phyloP scores from a whole-genome alignment of 2,329 filamentous ascomycete species.

The Apiospora marii region DNA sequence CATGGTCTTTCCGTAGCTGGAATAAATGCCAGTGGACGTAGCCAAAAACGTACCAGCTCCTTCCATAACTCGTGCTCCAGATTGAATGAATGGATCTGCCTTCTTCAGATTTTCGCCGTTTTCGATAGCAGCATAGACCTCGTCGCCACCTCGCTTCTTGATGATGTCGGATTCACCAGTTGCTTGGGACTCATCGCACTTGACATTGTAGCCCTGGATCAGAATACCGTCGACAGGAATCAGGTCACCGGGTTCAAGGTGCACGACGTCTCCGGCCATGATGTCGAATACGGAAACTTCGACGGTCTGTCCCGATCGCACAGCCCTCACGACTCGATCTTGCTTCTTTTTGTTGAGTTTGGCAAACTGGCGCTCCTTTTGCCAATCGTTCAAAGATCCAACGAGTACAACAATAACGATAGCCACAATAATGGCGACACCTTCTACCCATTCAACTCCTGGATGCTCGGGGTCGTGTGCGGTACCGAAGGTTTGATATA shows the following conservation, averaged over 20 bases:
- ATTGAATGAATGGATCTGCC: conserved; percentile 86
- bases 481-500: conserved; percentile 77
- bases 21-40: conserved; percentile 77
- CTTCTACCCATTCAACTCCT: conserved; percentile 80
- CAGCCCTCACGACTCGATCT: conserved; percentile 74
- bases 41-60: conserved; percentile 78
- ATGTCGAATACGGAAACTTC: conserved; percentile 76
- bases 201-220: conserved; percentile 76
- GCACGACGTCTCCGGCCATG: conserved; percentile 73
- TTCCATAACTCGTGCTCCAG: conserved; percentile 80
- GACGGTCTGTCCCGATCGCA: conserved; percentile 74
- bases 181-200: conserved; percentile 80
- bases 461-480: conserved; percentile 59
- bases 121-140: conserved; percentile 75
- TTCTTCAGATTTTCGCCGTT: conserved; percentile 72
- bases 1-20: conserved; percentile 78
- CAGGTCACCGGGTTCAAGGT: conserved; percentile 78
- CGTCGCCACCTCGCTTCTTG: conserved; percentile 71
- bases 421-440: conserved; percentile 82
- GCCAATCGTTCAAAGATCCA: conserved; percentile 80
- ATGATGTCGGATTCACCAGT: conserved; percentile 83
- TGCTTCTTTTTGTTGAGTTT: conserved; percentile 83
- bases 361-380: conserved; percentile 82
- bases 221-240: conserved; percentile 78
- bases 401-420: conserved; percentile 80